Conservation (phyloP, 352 stramenopile genomes). For the Pythium brachiatum region DNA sequence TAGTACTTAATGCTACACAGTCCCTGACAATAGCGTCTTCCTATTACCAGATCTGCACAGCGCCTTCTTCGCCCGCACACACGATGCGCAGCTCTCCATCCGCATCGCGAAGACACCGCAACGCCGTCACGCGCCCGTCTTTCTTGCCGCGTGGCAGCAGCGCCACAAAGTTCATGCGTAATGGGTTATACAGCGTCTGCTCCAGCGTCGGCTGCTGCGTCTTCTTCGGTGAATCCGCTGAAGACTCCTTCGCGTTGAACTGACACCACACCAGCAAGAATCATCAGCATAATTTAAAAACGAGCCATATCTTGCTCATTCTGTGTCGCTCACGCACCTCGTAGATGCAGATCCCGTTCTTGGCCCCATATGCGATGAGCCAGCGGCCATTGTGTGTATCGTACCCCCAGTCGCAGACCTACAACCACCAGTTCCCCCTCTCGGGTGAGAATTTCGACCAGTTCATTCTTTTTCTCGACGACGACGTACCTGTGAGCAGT, state of each 20-base stretch:
- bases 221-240: background rate
- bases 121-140: constrained; percentile 56
- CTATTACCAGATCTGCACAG: constrained; percentile 73
- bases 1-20: no score
- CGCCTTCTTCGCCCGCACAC: constrained; percentile 63
- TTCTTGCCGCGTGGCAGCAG: constrained; percentile 53
- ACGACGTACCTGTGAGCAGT: constrained; percentile 59
- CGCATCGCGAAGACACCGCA: constrained; percentile 44
- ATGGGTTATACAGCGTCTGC: constrained; percentile 14
- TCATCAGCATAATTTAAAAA: background rate
- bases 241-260: constrained; percentile 3
- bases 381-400: constrained; percentile 31
- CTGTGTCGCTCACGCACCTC: constrained; percentile 32
- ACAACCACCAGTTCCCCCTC: background rate
- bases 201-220: constrained; percentile 6
- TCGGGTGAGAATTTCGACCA: background rate
- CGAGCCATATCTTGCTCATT: background rate
- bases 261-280: background rate
- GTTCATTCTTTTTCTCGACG: background rate
- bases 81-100: constrained; percentile 38
- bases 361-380: constrained; percentile 58
- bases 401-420: constrained; percentile 69
- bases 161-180: constrained; percentile 34
- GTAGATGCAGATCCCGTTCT: constrained; percentile 61
- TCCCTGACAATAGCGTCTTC: no score